Evolutionary conservation across 371 early-diverging fungal species (phyloP).

Genomic region (Spraguea lophii): DNA sequence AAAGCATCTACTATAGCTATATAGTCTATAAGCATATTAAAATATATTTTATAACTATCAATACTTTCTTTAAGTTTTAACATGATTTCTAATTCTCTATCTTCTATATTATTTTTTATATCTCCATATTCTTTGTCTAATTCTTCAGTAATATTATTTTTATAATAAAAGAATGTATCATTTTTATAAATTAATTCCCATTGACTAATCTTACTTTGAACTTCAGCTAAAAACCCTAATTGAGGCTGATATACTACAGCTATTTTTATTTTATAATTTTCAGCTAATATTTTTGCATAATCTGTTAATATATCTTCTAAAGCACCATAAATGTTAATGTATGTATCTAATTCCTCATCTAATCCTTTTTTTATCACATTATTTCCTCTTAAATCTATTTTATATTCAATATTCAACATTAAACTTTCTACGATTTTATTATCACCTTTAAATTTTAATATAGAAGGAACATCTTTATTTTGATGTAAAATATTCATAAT

Average conservation of each 20-base stretch:
- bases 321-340: conserved; percentile 2
- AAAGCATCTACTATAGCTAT: conserved; percentile 5
- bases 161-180: conserved; percentile 4
- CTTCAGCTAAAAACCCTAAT: conserved; percentile 22
- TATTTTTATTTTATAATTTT: neutral
- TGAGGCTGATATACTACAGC: conserved; percentile 23
- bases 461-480: neutral
- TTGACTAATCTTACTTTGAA: neutral
- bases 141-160: conserved; percentile 6
- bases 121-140: conserved; percentile 15
- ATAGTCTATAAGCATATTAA: neutral
- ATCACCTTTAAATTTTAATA: neutral
- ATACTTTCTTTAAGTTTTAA: neutral
- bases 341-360: neutral
- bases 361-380: neutral
- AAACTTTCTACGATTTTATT: neutral
- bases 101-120: neutral
- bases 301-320: conserved; percentile 7
- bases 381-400: neutral
- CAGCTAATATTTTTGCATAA: conserved; percentile 5
- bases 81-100: conserved; percentile 1
- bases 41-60: neutral
- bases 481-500: neutral
- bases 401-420: neutral
- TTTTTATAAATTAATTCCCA: neutral